These are phyloP conservation scores for Brettanomyces bruxellensis DNA, from an alignment of 805 yeast genomes.

Conservation along the genomic window DNA sequence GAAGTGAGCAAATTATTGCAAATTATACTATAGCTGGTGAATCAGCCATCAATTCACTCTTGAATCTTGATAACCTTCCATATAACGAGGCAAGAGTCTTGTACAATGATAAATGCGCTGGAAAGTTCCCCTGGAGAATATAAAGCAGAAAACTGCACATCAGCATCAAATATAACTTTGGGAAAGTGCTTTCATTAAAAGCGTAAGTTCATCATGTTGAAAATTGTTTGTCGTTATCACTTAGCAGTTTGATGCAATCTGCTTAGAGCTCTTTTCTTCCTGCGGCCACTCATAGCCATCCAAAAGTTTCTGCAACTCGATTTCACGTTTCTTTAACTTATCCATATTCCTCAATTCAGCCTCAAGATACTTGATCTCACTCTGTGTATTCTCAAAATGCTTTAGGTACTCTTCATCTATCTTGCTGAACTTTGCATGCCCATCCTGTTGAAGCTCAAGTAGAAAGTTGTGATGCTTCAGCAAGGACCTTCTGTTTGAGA, in stretches of 20 bases:
- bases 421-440: constrained; percentile 39
- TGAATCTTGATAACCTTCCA: constrained; percentile 23
- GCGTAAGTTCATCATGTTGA: too few species aligned
- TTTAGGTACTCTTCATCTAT: constrained; percentile 20
- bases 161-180: too few species aligned
- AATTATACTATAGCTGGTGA: constrained; percentile 5
- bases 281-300: constrained; percentile 29
- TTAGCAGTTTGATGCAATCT: too few species aligned
- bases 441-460: constrained; percentile 54
- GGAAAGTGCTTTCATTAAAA: too few species aligned
- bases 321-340: constrained; percentile 50
- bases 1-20: background rate
- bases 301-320: constrained; percentile 43
- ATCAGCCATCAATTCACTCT: constrained; percentile 10
- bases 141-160: too few species aligned
- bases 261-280: background rate
- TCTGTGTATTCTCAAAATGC: constrained; percentile 55
- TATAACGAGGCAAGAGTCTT: constrained; percentile 15
- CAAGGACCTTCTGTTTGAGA: constrained; percentile 75
- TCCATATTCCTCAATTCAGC: constrained; percentile 50
- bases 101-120: constrained; percentile 13
- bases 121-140: constrained; percentile 14
- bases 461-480: constrained; percentile 78
- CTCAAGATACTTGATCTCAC: constrained; percentile 64
- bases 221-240: background rate